Conservation (phyloP, 805 yeast species). For the Candida yuanshanica region DNA sequence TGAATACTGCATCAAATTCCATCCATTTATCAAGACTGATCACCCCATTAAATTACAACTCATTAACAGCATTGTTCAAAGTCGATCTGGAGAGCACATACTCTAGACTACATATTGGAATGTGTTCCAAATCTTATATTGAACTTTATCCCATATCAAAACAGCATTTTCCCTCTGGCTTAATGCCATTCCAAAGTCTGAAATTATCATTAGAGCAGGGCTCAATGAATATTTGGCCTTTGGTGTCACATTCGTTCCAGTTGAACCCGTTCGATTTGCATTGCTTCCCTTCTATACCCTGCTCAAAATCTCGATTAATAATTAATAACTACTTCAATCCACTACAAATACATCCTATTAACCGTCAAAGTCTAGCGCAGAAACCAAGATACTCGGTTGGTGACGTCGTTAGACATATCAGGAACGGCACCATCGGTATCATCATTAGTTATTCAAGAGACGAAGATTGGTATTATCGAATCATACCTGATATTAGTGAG, state of each 20-base stretch:
- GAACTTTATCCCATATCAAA: neutral
- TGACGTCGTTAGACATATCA: neutral
- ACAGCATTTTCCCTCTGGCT: neutral
- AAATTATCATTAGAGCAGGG: neutral
- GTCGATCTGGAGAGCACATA: neutral
- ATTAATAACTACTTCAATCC: neutral
- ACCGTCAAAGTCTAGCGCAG: neutral
- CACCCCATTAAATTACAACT: neutral
- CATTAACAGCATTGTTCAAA: neutral
- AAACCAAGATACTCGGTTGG: neutral
- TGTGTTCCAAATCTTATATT: neutral
- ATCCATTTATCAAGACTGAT: neutral
- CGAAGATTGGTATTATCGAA: neutral
- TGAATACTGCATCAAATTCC: neutral
- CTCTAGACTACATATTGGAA: neutral
- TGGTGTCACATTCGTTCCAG: neutral
- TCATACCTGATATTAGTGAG: neutral
- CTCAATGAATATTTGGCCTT: neutral
- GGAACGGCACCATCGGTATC: neutral
- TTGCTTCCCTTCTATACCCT: neutral
- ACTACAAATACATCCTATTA: neutral
- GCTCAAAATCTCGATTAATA: neutral
- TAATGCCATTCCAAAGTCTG: neutral
- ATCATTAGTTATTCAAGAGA: neutral
- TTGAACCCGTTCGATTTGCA: neutral